Evolutionary conservation across 1,284 basidiomycete species (phyloP), one percentile per base, ranked within the genome.

Genomic region (Melampsora americana): DNA sequence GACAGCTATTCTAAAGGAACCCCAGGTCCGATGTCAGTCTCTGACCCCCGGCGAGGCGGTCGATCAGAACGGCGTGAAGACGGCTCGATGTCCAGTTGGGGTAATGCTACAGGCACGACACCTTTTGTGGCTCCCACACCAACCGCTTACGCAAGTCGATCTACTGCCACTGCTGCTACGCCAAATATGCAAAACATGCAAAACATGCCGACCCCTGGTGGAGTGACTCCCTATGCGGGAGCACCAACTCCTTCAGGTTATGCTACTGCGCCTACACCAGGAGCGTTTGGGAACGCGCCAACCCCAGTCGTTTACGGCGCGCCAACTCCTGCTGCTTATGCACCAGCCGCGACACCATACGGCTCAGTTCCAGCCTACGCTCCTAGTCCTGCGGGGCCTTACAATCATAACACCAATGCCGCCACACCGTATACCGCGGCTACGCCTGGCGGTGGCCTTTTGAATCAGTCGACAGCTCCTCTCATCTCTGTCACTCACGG

Each of bases 261-360:
- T 59, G 78, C 72, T 46, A 80, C 80, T 32, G 81, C 83, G 1
- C 81, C 82, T 4, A 83, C 82, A 56, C 83, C 82, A 26, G 82
- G 78, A 44, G 78, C 73, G 44, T 81, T 79, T 69, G 77, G 74
- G 23, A 77, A 80, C n/a, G 85, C 85, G 16, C 85, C 85, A 9
- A 87, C 86, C 2, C 87, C 86, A 20, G 85, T 82, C 26, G 79
- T 81, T 12, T 82, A 81, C 50, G 59, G 65, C n/a, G 79, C 79
- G 16, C 79, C 79, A 5, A 80, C 80, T 5, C 80, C 80, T 18
- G 78, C 78, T 7, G 78, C 78, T 28, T 83, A 82, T 44, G 81
- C 81, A 72, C 78, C 84, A 81, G 77, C 81, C 1, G 82, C 84
- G 4, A 86, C 85, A 5, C 86, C 85, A 2, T 83, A 83, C 67